Evolutionary conservation across 2,329 filamentous ascomycete genomes (phyloP).

Genomic region (Phoma sp.): DNA sequence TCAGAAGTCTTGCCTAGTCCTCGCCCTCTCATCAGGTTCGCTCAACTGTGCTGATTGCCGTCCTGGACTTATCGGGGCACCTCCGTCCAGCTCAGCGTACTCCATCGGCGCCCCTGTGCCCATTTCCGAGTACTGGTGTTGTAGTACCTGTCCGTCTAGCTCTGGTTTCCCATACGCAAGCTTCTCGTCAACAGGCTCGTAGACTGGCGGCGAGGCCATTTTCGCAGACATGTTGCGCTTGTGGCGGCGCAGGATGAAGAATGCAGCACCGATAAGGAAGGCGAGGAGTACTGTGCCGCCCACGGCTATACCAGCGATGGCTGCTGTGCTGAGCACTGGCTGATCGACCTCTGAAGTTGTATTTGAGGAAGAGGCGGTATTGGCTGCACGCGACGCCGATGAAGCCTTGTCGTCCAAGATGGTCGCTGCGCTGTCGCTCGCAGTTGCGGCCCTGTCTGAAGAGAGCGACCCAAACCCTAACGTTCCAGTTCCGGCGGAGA

Average conservation of each 20-base stretch:
- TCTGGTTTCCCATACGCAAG: not conserved
- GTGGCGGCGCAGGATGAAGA: constrained; percentile 22
- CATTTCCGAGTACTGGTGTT: not conserved
- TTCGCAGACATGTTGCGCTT: not conserved
- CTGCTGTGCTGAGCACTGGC: constrained; percentile 9
- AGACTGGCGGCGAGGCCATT: not conserved
- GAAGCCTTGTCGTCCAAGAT: not conserved
- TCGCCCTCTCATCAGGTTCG: not conserved
- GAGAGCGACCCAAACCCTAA: not conserved
- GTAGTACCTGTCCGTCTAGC: not conserved
- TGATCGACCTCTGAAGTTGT: not conserved
- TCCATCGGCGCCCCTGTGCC: not conserved
- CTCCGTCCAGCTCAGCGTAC: constrained; percentile 4
- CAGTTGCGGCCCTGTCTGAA: not conserved
- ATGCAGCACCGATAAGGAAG: constrained; percentile 10
- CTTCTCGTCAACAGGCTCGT: not conserved
- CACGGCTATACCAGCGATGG: constrained; percentile 26
- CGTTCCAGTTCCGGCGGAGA: not conserved
- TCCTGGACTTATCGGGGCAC: not conserved
- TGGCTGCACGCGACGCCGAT: not conserved
- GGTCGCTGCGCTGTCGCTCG: not conserved
- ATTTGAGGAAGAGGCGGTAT: not conserved
- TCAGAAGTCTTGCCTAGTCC: constrained; percentile 4
- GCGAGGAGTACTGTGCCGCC: constrained; percentile 19
- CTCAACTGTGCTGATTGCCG: not conserved